Evolutionary conservation across 805 yeast genomes (phyloP), one percentile per base, ranked within the genome.

Genomic region (Hanseniaspora osmophila): DNA sequence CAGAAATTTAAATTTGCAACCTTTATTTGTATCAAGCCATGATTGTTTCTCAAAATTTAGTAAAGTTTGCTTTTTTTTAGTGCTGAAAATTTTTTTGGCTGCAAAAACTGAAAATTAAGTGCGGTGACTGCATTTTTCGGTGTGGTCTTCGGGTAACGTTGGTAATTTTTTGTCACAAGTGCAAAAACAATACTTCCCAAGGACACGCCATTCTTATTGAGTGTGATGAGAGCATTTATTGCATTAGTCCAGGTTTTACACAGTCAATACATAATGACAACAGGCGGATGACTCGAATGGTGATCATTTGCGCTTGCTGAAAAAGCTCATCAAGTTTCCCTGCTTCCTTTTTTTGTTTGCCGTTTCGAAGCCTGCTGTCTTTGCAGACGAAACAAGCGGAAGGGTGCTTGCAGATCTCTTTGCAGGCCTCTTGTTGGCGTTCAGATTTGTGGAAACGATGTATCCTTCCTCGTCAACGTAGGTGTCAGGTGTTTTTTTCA

Each of bases 401-500:
- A 16, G 15, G 4, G 39, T 37, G 18, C 12, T 17, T 12, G 39
- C 18, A 4, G 22, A 9, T 37, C 39, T 15, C 22, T 37, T 37
- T 37, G 22, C 11, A 3, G 39, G 39, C n/a, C 39, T 37, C 6
- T 12, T 37, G 22, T 54, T 44, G 6, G 47, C n/a, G 10, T 52
- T 40, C 6, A 49, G 51, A 44, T 49, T 54, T 45, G 52, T 53
- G 4, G 64, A 60, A 11, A 61, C 64, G 30, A 53, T 55, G 45
- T 59, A 61, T 7, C 65, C 65, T 22, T 61, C 65, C 12, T 59
- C 59, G 43, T 61, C 65, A 2, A 58, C 51, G 38, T 53, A 57
- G 1, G 55, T 37, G n/a, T 13, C n/a, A 7, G 18, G 6, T 10
- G 27, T 4, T 7, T 22, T 22, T 7, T 22, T 22, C 27, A 22